Evolutionary conservation across 805 yeast species (phyloP), one percentile per base, ranked within the genome.

Genomic region (Grigorovia jiainica): DNA sequence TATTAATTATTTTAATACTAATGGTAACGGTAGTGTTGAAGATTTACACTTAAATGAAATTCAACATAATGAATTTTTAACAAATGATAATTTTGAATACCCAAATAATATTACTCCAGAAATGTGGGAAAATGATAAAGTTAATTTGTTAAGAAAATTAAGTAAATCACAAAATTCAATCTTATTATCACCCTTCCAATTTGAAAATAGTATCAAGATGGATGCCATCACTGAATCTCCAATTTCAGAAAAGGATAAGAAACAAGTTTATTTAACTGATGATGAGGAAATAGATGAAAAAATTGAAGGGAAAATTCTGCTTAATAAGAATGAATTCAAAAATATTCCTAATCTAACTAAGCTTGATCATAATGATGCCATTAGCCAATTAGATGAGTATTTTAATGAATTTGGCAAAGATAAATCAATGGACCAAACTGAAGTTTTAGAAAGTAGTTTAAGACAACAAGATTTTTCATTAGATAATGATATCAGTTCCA

Each of bases 351-450:
- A 16, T 18, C 9, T 18, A 11, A 6, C 21, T 27, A 17, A 13
- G 16, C 9, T 18, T 1, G 16, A 20, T 11, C 6, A 24, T 13
- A 19, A 19, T 11, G 63, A 55, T 39, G 47, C 58, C 5, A 57
- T 60, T 9, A 53, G 61, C 39, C 57, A 51, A 25, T 44, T 59
- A 29, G 62, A 59, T 32, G 49, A 50, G 27, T 54, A 54, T 37
- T 46, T 59, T 24, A 47, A 51, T 10, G 52, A 55, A 8, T 34
- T 45, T 3, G 42, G 15, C n/a, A 27, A 39, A 15, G 39, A 41
- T 16, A 47, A 45, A 9, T 47, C 47, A 29, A 43, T 39, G 10
- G 36, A 43, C n/a, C 48, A 49, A 19, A 39, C 36, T 33, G 51
- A 48, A 13, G 18, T 50, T 4, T 43, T 60, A 33, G 52, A 52